phyloP scores from a whole-genome alignment of 352 stramenopile genomes.

The Phytopythium chamaehyphon region DNA sequence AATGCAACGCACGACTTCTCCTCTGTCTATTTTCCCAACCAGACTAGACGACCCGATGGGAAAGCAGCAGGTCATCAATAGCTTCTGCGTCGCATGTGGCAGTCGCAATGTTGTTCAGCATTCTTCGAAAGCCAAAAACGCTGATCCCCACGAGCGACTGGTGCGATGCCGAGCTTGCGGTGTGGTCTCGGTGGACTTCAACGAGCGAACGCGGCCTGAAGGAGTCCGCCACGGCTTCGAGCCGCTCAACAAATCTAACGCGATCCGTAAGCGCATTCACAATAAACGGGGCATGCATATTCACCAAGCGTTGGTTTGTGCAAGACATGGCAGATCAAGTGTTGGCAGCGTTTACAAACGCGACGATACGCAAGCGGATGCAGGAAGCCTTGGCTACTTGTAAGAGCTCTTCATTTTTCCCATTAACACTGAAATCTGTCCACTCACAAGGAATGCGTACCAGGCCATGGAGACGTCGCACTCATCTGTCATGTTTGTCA shows the following conservation, averaged over 20 bases:
- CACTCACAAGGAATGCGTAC: neutral
- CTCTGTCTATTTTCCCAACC: constrained; percentile 3
- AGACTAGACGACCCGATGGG: neutral
- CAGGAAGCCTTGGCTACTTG: constrained; percentile 32
- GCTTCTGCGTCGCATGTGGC: constrained; percentile 55
- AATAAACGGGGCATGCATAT: too few relatives aligned
- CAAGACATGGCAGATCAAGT: constrained; percentile 48
- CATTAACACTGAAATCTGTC: too few relatives aligned
- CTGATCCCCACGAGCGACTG: neutral
- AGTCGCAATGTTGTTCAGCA: constrained; percentile 27
- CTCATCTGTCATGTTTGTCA: constrained; percentile 34
- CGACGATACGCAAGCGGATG: constrained; percentile 28
- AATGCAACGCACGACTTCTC: neutral
- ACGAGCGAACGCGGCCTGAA: constrained; percentile 16
- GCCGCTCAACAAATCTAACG: constrained; percentile 22
- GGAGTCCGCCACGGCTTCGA: constrained; percentile 20
- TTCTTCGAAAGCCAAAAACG: neutral
- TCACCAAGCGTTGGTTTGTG: too few relatives aligned
- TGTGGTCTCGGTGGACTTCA: constrained; percentile 47
- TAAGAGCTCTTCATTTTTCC: constrained; percentile 7
- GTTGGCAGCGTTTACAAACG: constrained; percentile 39
- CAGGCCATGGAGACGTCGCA: constrained; percentile 41
- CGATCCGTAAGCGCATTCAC: constrained; percentile 13
- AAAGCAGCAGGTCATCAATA: constrained; percentile 15
- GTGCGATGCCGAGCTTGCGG: constrained; percentile 37